Percentiles rank a stretch among this genome's conserved stretches.
phyloP scores from a whole-genome alignment of 2,329 filamentous ascomycete species.

The Fusarium burgessii region DNA sequence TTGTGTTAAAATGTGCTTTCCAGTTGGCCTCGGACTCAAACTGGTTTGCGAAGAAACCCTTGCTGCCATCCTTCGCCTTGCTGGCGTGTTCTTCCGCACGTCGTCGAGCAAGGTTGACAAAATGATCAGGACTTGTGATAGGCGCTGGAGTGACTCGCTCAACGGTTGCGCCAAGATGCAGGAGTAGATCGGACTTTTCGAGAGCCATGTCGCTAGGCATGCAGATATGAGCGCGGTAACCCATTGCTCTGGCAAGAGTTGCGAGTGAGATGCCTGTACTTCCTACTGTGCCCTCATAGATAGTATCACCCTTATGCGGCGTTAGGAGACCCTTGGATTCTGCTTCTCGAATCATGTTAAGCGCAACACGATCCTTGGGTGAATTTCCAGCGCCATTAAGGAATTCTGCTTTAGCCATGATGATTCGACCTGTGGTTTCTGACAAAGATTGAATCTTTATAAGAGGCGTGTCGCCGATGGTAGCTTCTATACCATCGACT shows the following conservation, averaged over 20 bases:
- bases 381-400: conserved; percentile 94
- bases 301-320: conserved; percentile 87
- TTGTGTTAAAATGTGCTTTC: conserved; percentile 82
- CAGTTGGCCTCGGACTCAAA: conserved; percentile 95
- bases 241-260: conserved; percentile 85
- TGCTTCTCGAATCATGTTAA: conserved; percentile 87
- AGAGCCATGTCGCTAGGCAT: conserved; percentile 93
- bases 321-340: conserved; percentile 81
- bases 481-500: conserved; percentile 85
- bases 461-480: conserved; percentile 93
- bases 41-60: conserved; percentile 94
- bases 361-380: conserved; percentile 93
- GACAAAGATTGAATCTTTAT: conserved; percentile 88
- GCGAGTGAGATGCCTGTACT: conserved; percentile 96
- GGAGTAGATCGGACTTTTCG: conserved; percentile 90
- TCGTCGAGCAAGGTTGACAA: conserved; percentile 88
- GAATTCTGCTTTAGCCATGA: conserved; percentile 95
- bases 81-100: conserved; percentile 80
- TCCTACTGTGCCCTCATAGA: conserved; percentile 97
- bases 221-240: conserved; percentile 94
- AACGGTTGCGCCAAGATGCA: conserved; percentile 91
- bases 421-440: conserved; percentile 86
- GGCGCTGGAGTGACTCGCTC: conserved; percentile 91
- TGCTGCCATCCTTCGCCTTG: conserved; percentile 67
- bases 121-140: conserved; percentile 93